Base-by-base conservation (phyloP, 805 yeast species). In the Myxozyma geophila region DNA sequence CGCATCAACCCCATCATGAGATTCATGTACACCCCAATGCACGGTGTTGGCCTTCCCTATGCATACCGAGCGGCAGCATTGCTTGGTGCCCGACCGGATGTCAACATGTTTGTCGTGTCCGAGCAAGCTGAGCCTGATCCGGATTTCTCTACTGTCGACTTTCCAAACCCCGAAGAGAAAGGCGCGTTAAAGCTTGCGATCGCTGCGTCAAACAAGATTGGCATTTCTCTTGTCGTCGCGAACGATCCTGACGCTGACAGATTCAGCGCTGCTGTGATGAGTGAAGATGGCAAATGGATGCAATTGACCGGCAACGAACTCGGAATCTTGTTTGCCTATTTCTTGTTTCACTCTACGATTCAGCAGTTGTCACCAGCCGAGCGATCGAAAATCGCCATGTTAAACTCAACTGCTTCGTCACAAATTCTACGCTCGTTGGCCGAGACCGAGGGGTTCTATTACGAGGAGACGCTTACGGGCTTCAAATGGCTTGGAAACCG, bases 201-300 rank as follows among this genome's bases (percentile, higher is more conserved):
- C 19, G 57, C 73, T 9, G 74, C 76, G 2, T 98, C 97, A 0
- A 86, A 89, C 47, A 70, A 71, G 6, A 73, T 76, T 1, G 80
- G 80, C 0, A 74, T 82, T 28, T 73, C 77, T 1, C 73, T 91
- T 37, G 93, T 93, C 1, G 71, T 93, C 1, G 97, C 97, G 0
- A 93, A 88, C 74, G 99, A 93, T 73, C 99, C 99, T 0, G 99
- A 93, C 76, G 99, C 98, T 0, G 99, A 93, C 74, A 80, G 99
- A 63, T 93, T 93, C 72, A 87, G 95, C 7, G 88, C 84, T 9
- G 97, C 96, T 0, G 82, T 89, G 19, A 85, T 83, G n/a, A 60
- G 67, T 2, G 70, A 66, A 2, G 58, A 68, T 1, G 80, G 79
- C 13, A 63, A 71, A 15, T 92, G 97, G 96, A 78, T 75, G 60